Evolutionary conservation across 2,329 filamentous ascomycete genomes (phyloP).

Genomic region (Stenocarpella maydis): DNA sequence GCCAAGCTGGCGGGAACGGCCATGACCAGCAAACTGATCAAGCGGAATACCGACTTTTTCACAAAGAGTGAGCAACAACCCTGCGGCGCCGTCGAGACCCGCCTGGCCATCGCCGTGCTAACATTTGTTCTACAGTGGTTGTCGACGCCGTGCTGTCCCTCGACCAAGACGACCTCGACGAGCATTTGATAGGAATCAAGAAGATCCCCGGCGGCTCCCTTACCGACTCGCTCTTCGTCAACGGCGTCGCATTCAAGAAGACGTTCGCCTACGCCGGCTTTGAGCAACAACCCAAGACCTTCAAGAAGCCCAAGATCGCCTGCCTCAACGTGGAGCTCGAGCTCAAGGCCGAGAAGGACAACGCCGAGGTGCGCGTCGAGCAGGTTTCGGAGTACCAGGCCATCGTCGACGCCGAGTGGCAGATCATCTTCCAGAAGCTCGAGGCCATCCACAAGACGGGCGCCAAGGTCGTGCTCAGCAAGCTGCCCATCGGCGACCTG

Average conservation of each 20-base stretch:
- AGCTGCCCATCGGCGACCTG: conserved; percentile 95
- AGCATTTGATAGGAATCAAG: conserved; percentile 97
- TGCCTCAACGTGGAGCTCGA: conserved; percentile 98
- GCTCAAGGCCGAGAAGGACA: conserved; percentile 99
- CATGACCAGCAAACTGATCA: conserved; percentile 99
- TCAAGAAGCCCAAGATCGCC: conserved; percentile 93
- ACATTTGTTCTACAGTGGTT: conserved; percentile 72
- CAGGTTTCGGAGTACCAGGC: conserved; percentile 99
- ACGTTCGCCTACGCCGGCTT: conserved; percentile 99
- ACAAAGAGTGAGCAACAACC: conserved; percentile 78
- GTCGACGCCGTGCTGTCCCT: conserved; percentile 95
- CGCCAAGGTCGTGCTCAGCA: conserved; percentile 96
- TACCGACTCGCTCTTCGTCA: conserved; percentile 95
- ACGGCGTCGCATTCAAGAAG: conserved; percentile 99
- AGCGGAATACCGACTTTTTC: conserved; percentile 96
- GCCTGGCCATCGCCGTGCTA: conserved; percentile 32
- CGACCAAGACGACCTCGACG: conserved; percentile 96
- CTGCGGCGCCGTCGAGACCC: neutral
- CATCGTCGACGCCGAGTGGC: conserved; percentile 99
- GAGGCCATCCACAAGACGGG: conserved; percentile 93
- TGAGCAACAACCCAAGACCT: conserved; percentile 97
- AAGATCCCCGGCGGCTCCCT: conserved; percentile 97
- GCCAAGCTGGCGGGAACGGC: conserved; percentile 90
- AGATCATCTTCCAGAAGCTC: conserved; percentile 99
- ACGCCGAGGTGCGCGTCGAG: conserved; percentile 96